These are phyloP conservation scores for Melastoma malabathricum DNA, from an alignment of 345 rosid species.

Conservation along the genomic window DNA sequence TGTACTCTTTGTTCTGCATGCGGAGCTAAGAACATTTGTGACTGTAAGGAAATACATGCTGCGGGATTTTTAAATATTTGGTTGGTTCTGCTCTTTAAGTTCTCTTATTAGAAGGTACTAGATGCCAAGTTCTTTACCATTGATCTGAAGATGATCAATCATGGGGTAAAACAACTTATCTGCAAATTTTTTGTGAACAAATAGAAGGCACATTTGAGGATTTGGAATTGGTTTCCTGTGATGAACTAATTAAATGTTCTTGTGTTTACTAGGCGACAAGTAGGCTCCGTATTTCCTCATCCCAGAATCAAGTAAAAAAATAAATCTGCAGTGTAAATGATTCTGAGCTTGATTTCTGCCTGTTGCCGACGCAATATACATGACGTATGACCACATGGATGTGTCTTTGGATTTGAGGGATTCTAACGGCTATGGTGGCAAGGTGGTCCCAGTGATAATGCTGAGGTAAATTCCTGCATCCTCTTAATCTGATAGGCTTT, in stretches of 20 bases:
- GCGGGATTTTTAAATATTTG: too few species aligned
- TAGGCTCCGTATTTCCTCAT: neutral
- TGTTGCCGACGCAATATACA: slow-evolving; percentile 63
- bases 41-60: too few species aligned
- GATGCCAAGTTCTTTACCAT: too few species aligned
- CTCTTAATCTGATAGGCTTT: neutral
- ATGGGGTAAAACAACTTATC: too few species aligned
- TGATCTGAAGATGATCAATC: too few species aligned
- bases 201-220: too few species aligned
- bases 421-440: slow-evolving; percentile 55
- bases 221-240: neutral
- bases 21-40: neutral
- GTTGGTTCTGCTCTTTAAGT: too few species aligned
- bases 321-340: slow-evolving; percentile 34
- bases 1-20: neutral
- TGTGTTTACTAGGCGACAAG: neutral
- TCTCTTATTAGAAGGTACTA: too few species aligned
- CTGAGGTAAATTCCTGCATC: slow-evolving; percentile 30
- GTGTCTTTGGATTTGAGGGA: slow-evolving; percentile 58
- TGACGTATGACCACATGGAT: slow-evolving; percentile 49
- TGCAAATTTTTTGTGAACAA: too few species aligned
- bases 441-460: slow-evolving; percentile 67
- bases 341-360: slow-evolving; percentile 21
- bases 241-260: neutral
- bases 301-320: slow-evolving; percentile 52